Evolutionary conservation across 164 flowering plant genomes (phyloP).

Genomic region (Kingdonia uniflora): DNA sequence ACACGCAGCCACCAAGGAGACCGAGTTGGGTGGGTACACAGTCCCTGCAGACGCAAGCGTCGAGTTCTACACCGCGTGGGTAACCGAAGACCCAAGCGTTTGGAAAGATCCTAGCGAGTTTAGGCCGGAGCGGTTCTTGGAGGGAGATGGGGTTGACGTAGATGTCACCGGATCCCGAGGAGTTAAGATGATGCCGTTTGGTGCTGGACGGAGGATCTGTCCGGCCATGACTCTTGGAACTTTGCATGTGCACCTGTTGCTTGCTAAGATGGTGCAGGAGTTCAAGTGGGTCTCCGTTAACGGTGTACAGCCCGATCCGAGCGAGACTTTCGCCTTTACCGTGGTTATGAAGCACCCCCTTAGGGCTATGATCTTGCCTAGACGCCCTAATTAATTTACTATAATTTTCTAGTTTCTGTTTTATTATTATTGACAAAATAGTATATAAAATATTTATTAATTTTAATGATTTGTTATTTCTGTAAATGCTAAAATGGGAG

Average conservation of each 20-base stretch:
- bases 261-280: conserved; percentile 80
- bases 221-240: conserved; percentile 69
- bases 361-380: conserved; percentile 57
- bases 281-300: conserved; percentile 63
- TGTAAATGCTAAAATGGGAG: no score
- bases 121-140: conserved; percentile 77
- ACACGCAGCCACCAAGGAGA: conserved; percentile 51
- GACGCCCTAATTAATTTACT: no score
- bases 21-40: conserved; percentile 63
- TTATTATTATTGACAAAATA: no score
- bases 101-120: conserved; percentile 72
- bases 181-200: conserved; percentile 81
- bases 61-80: conserved; percentile 77
- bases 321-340: conserved; percentile 83
- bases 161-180: conserved; percentile 69
- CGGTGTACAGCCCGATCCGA: conserved; percentile 57
- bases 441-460: no score
- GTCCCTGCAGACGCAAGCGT: conserved; percentile 55
- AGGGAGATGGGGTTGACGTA: conserved; percentile 56
- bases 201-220: conserved; percentile 80
- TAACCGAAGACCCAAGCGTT: conserved; percentile 57
- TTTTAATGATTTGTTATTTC: no score
- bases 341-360: conserved; percentile 89
- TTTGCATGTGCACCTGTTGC: conserved; percentile 49
- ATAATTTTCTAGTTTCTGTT: no score